Evolutionary conservation across 352 stramenopile genomes (phyloP).

Genomic region (Aphanomyces euteiches): DNA sequence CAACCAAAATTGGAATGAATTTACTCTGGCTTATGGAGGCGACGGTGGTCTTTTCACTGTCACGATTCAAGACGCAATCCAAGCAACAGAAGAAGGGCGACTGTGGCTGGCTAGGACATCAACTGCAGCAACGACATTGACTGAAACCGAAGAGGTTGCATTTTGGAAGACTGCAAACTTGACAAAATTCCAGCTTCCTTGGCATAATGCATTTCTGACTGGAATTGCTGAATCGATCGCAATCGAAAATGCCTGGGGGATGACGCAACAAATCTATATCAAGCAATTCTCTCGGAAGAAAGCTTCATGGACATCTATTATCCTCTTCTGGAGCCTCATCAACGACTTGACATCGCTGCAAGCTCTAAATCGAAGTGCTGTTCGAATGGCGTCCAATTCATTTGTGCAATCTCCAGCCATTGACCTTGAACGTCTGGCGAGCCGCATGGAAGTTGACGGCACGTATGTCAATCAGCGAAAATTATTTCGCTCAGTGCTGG

Average conservation of each 20-base stretch:
- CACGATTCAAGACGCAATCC: not conserved
- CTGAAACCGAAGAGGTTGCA: not conserved
- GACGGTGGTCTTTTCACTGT: constrained; percentile 8
- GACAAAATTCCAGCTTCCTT: constrained; percentile 7
- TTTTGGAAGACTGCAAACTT: not conserved
- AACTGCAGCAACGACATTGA: not conserved
- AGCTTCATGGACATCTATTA: constrained; percentile 7
- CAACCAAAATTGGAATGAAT: constrained; percentile 2
- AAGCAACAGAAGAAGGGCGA: not conserved
- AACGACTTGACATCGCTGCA: not conserved
- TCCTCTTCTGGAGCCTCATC: not conserved
- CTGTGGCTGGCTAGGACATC: not conserved
- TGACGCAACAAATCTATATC: not conserved
- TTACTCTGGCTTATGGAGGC: not conserved
- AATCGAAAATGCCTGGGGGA: not conserved
- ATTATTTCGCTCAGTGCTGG: not conserved
- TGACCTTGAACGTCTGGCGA: not conserved
- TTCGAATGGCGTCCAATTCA: not conserved
- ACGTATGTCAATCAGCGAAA: not conserved
- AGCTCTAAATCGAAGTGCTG: not conserved
- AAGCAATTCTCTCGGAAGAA: constrained; percentile 3
- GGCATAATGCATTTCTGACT: not conserved
- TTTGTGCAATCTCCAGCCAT: constrained; percentile 1
- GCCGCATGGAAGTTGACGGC: not conserved
- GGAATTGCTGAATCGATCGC: constrained; percentile 20